Base-by-base conservation (phyloP, 805 yeast genomes). In the Wickerhamomyces queroliae region DNA sequence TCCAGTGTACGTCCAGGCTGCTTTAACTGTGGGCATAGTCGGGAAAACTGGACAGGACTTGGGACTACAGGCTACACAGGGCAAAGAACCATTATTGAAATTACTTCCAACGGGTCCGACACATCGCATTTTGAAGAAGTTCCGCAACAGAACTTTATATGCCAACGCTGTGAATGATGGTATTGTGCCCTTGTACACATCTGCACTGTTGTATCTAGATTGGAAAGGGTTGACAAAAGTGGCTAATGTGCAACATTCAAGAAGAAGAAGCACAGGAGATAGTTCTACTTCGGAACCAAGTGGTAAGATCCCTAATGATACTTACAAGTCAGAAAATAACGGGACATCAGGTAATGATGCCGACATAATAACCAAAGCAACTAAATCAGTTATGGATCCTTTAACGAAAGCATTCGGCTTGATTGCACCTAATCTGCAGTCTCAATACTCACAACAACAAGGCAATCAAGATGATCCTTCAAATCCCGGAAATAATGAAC, bases 21-120 rank as follows among this genome's bases (percentile, higher is more conserved):
- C 85, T 1, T 61, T 85, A 13, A 74, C 76, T 55, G 78, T 82
- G 31, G 95, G 95, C 0, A 69, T 83, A 16, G 85, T 82, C 12
- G 95, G 95, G 1, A 78, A 75, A 51, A 81, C 95, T 0, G 95
- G 95, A 1, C 84, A 78, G 53, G 95, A 85, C 55, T 60, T 85
- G 43, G 84, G 88, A 1, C 62, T 85, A 29, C 70, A 72, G 42
- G 62, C 60, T 29, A 40, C 63, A 2, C 74, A 69, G 28, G 56
- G 61, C 13, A 69, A 65, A 28, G 59, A 54, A 39, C 89, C 93
- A 0, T 56, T 85, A 26, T 59, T 85, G 16, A 66, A 75, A 36
- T 52, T 80, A 19, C 60, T 85, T 13, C 86, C 95, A 0, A 70
- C 82, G 0, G 86, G 83, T 2, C 81, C 86, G 1, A 77, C 88